phyloP scores from a whole-genome alignment of 805 yeast species.

The Nadsonia fulvescens region DNA sequence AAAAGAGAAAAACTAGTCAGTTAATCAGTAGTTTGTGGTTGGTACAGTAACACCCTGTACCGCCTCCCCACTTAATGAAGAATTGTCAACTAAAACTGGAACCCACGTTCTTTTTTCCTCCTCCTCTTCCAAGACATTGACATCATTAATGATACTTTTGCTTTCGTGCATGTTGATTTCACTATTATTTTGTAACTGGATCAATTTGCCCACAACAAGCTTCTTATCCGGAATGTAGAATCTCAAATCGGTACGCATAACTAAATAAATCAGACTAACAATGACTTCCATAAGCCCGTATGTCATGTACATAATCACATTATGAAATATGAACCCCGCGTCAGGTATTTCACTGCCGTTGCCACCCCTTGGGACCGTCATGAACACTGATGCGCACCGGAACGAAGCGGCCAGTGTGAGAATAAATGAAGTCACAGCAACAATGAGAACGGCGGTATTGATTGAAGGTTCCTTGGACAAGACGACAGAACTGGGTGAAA shows the following conservation, averaged over 20 bases:
- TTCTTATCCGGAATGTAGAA: slow-evolving; percentile 70
- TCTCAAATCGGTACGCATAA: slow-evolving; percentile 55
- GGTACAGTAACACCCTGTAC: too few species aligned
- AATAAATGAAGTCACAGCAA: slow-evolving; percentile 9
- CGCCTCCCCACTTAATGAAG: too few species aligned
- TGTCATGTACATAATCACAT: slow-evolving; percentile 44
- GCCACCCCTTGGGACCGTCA: slow-evolving; percentile 9
- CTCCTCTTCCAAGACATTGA: too few species aligned
- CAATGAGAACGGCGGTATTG: slow-evolving; percentile 25
- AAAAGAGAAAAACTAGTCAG: too few species aligned
- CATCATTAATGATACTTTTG: too few species aligned
- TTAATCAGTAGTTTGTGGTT: too few species aligned
- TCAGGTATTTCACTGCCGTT: slow-evolving; percentile 11
- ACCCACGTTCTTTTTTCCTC: too few species aligned
- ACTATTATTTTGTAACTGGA: too few species aligned
- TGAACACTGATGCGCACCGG: slow-evolving; percentile 19
- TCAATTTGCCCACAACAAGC: too few species aligned
- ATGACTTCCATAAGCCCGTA: slow-evolving; percentile 54
- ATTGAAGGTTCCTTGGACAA: slow-evolving; percentile 15
- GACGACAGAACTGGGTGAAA: not conserved
- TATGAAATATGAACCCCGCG: slow-evolving; percentile 30
- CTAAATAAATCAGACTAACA: slow-evolving; percentile 36
- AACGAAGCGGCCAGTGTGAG: slow-evolving; percentile 15
- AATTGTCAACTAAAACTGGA: too few species aligned
- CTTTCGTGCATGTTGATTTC: too few species aligned